Conservation (phyloP, 768 basidiomycete genomes). For the Psilocybe cyanescens region DNA sequence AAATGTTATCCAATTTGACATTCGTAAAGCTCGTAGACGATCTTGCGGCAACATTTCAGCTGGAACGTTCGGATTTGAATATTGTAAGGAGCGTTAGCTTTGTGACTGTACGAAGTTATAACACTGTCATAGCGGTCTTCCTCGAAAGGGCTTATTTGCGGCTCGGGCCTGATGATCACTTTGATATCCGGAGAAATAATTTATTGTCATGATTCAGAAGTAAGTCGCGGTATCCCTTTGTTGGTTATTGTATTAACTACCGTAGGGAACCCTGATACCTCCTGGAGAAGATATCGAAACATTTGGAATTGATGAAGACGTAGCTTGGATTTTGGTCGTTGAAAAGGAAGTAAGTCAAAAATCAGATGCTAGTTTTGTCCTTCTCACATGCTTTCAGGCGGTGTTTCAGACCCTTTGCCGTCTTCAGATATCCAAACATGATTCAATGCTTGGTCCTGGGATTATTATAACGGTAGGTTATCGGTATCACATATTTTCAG, state of each 20-base stretch:
- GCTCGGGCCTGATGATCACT: slow-evolving; percentile 61
- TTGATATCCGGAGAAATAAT: slow-evolving; percentile 60
- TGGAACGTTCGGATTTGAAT: slow-evolving; percentile 77
- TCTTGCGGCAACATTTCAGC: slow-evolving; percentile 78
- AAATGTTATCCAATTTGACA: neutral
- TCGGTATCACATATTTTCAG: neutral
- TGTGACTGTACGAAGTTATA: neutral
- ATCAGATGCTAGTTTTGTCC: neutral
- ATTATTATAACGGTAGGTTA: slow-evolving; percentile 74
- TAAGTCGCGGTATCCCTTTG: slow-evolving; percentile 24
- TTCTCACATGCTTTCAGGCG: slow-evolving; percentile 58
- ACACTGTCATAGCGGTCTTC: slow-evolving; percentile 71
- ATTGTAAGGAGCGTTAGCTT: slow-evolving; percentile 52
- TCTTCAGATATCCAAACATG: slow-evolving; percentile 51
- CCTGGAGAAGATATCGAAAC: slow-evolving; percentile 69
- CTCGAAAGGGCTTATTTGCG: slow-evolving; percentile 86
- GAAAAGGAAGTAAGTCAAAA: slow-evolving; percentile 84
- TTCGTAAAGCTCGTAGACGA: slow-evolving; percentile 81
- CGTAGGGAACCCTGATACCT: slow-evolving; percentile 78
- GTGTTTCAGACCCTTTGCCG: slow-evolving; percentile 89
- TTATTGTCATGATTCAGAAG: slow-evolving; percentile 60
- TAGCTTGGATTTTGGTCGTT: slow-evolving; percentile 83
- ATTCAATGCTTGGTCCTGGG: slow-evolving; percentile 61
- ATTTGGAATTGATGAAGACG: slow-evolving; percentile 54
- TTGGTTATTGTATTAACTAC: neutral